Percentiles rank a stretch among this genome's conserved stretches.
Evolutionary conservation across 495 filamentous ascomycete species (phyloP).

Genomic region (Apodospora peruviana): DNA sequence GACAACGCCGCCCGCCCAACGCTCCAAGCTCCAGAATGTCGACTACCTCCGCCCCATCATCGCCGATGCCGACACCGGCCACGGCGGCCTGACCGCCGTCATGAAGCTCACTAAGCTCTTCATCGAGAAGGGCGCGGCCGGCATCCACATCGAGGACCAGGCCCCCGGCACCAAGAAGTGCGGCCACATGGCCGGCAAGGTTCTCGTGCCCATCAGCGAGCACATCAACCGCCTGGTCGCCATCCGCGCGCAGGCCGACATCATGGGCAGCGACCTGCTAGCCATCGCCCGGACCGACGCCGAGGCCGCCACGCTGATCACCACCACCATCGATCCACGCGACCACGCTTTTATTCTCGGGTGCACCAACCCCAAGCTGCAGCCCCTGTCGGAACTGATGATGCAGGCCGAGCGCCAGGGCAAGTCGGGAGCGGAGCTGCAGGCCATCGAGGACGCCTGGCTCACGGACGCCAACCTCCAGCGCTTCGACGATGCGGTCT

Average conservation of each 20-base stretch:
- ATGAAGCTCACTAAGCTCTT: conserved; percentile 99
- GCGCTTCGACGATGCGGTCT: conserved; percentile 84
- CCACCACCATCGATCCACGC: conserved; percentile 87
- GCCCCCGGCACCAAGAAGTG: conserved; percentile 99
- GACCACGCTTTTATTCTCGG: conserved; percentile 94
- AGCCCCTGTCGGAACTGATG: conserved; percentile 89
- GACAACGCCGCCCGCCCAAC: conserved; percentile 66
- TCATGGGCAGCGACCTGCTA: conserved; percentile 89
- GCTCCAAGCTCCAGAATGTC: conserved; percentile 69
- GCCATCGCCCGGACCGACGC: conserved; percentile 94
- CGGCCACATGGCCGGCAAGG: conserved; percentile 99
- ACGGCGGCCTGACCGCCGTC: conserved; percentile 92
- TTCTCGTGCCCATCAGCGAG: conserved; percentile 93
- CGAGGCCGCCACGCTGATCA: conserved; percentile 95
- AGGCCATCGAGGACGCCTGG: conserved; percentile 93
- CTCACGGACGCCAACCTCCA: conserved; percentile 75
- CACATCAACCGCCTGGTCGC: conserved; percentile 98
- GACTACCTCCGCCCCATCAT: conserved; percentile 96
- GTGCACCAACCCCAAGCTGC: conserved; percentile 75
- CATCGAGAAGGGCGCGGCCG: conserved; percentile 92
- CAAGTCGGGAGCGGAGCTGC: conserved; percentile 74
- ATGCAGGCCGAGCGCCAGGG: conserved; percentile 74
- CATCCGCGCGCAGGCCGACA: conserved; percentile 95
- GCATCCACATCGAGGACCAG: conserved; percentile 98
- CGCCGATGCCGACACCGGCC: conserved; percentile 95